These are phyloP conservation scores for Pichia scutulata DNA, from an alignment of 805 yeast species.

Conservation along the genomic window DNA sequence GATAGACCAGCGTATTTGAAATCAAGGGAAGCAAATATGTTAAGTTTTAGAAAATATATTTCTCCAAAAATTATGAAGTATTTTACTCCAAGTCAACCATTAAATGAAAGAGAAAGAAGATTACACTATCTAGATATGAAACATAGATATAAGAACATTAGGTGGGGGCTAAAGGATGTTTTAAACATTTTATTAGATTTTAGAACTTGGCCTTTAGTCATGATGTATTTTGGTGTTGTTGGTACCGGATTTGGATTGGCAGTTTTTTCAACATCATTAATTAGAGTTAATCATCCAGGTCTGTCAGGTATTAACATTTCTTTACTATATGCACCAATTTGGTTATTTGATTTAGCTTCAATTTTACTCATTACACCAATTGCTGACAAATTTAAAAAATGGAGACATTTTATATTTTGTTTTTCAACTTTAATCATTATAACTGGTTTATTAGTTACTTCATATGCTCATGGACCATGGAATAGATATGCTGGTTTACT, in stretches of 20 bases:
- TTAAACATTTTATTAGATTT: conserved; percentile 47
- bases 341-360: conserved; percentile 78
- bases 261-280: conserved; percentile 76
- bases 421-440: conserved; percentile 61
- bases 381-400: conserved; percentile 58
- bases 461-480: conserved; percentile 72
- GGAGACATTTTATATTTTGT: conserved; percentile 56
- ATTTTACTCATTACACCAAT: conserved; percentile 71
- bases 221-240: conserved; percentile 90
- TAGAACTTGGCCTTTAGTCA: conserved; percentile 69
- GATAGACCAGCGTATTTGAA: conserved; percentile 50
- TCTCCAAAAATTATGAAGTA: conserved; percentile 15
- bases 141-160: conserved; percentile 35
- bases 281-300: conserved; percentile 53
- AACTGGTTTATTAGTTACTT: conserved; percentile 65
- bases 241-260: conserved; percentile 87
- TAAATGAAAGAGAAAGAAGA: conserved; percentile 42
- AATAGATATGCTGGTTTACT: conserved; percentile 70
- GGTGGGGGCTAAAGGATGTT: conserved; percentile 59
- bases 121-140: conserved; percentile 58
- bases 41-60: conserved; percentile 15
- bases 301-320: conserved; percentile 63
- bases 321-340: conserved; percentile 77
- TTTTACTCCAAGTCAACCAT: conserved; percentile 34
- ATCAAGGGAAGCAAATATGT: conserved; percentile 8